A percentile compares a stretch with the other conserved stretches of the same genome.
phyloP scores from a whole-genome alignment of 202 grass and related monocot genomes.

The Setaria italica region DNA sequence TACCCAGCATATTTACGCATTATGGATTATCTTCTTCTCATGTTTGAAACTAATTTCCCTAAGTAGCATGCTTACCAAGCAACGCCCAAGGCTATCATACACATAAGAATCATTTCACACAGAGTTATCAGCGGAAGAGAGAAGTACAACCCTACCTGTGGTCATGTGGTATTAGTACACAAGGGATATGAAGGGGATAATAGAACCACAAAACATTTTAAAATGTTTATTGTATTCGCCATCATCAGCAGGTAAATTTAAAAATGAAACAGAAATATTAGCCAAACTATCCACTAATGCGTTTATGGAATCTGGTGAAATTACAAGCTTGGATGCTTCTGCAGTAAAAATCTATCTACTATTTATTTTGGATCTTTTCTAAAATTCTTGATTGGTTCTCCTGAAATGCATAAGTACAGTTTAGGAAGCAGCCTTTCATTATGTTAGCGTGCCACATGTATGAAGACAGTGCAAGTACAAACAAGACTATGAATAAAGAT shows the following conservation, averaged over 20 bases:
- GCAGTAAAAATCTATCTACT: not conserved
- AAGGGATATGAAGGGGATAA: slow-evolving; percentile 3
- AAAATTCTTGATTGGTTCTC: not conserved
- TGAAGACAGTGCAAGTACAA: not conserved
- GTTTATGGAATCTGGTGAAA: not conserved
- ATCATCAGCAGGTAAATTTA: slow-evolving; percentile 28
- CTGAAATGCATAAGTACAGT: not conserved
- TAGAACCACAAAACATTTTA: slow-evolving; percentile 23
- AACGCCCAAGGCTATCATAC: not conserved
- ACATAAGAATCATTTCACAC: slow-evolving; percentile 10
- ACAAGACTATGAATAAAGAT: not conserved
- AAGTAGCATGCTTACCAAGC: not conserved
- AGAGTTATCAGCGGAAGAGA: not conserved
- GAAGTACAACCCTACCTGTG: not conserved
- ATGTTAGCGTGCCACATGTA: not conserved
- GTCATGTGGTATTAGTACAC: not conserved
- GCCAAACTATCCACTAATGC: not conserved
- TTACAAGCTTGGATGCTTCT: not conserved
- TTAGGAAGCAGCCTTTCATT: not conserved
- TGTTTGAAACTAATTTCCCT: not conserved
- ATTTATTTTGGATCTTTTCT: not conserved
- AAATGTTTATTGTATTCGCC: slow-evolving; percentile 29
- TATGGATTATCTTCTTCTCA: not conserved
- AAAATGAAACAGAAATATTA: slow-evolving; percentile 37
- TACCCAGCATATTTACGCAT: not conserved